Evolutionary conservation across 345 rosid species (phyloP).

Genomic region (Atalantia buxifolia): DNA sequence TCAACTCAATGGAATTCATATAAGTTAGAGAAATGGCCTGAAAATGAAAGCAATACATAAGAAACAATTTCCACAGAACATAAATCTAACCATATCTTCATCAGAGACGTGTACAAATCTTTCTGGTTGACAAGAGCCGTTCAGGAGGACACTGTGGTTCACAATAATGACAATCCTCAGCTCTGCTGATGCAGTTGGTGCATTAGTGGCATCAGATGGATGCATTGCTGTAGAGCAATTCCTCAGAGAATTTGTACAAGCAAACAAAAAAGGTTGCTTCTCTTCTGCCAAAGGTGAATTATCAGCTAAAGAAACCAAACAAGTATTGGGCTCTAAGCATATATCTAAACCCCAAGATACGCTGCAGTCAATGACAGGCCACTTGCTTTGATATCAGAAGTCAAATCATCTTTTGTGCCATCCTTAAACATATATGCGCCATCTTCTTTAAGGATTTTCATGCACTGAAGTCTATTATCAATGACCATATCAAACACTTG

Average conservation of each 20-base stretch:
- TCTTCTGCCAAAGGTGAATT: conserved; percentile 17
- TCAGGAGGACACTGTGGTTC: conserved; percentile 40
- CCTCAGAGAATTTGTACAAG: conserved; percentile 21
- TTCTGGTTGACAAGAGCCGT: conserved; percentile 62
- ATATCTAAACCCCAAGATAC: conserved; percentile 20
- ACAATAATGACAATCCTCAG: conserved; percentile 16
- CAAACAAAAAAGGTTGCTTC: conserved; percentile 20
- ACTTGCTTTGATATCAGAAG: conserved; percentile 24
- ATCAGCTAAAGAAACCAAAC: conserved; percentile 19
- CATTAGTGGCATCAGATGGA: conserved; percentile 17
- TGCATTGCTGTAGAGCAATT: conserved; percentile 17
- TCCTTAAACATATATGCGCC: conserved; percentile 21
- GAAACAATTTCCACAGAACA: conserved; percentile 4
- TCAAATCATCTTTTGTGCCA: conserved; percentile 24
- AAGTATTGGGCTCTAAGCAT: conserved; percentile 13
- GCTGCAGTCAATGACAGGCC: conserved; percentile 19
- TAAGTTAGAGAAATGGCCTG: conserved; percentile 84
- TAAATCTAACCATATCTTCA: background rate
- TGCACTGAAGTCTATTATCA: conserved; percentile 9
- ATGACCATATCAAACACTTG: conserved; percentile 14
- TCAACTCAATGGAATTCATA: conserved; percentile 43
- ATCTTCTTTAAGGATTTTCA: conserved; percentile 16
- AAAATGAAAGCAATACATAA: conserved; percentile 23
- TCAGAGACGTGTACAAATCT: conserved; percentile 38
- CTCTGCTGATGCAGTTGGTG: conserved; percentile 15